These are phyloP conservation scores for Hygrophorus pudorinus DNA, from an alignment of 768 basidiomycete genomes.

Conservation along the genomic window DNA sequence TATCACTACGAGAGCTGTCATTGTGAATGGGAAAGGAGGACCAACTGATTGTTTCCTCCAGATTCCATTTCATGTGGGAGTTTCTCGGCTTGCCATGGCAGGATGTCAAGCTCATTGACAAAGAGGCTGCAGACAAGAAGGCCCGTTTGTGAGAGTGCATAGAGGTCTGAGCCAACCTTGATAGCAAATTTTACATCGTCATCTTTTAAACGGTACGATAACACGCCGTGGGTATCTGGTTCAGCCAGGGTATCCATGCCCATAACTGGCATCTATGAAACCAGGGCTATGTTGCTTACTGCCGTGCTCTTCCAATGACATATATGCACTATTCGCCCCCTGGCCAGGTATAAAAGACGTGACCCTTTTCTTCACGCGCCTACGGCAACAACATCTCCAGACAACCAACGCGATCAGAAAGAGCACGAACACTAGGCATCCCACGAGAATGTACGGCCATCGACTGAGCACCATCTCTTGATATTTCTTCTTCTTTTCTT, in stretches of 20 bases:
- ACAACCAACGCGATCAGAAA: slow-evolving; percentile 38
- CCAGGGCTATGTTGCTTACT: neutral
- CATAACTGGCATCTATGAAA: neutral
- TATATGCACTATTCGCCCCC: neutral
- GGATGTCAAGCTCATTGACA: slow-evolving; percentile 10
- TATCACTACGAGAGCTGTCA: neutral
- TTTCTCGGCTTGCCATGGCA: slow-evolving; percentile 12
- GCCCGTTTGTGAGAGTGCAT: no score
- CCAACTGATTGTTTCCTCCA: neutral
- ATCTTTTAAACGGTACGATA: no score
- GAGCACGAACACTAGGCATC: slow-evolving; percentile 42
- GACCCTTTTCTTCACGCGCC: slow-evolving; percentile 11
- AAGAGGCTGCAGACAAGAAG: neutral
- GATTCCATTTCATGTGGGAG: slow-evolving; percentile 13
- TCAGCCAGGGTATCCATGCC: neutral
- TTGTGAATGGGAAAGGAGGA: no score
- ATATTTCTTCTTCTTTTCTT: slow-evolving; percentile 58
- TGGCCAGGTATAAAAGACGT: neutral
- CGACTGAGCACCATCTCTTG: slow-evolving; percentile 56
- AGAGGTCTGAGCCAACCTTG: no score
- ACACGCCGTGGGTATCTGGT: no score
- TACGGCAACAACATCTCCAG: slow-evolving; percentile 53
- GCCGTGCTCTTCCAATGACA: slow-evolving; percentile 1
- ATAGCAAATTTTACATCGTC: no score
- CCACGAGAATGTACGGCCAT: slow-evolving; percentile 65